These are phyloP conservation scores for Cutaneotrichosporon spelunceum DNA, from an alignment of 1,284 basidiomycete genomes.

Conservation along the genomic window DNA sequence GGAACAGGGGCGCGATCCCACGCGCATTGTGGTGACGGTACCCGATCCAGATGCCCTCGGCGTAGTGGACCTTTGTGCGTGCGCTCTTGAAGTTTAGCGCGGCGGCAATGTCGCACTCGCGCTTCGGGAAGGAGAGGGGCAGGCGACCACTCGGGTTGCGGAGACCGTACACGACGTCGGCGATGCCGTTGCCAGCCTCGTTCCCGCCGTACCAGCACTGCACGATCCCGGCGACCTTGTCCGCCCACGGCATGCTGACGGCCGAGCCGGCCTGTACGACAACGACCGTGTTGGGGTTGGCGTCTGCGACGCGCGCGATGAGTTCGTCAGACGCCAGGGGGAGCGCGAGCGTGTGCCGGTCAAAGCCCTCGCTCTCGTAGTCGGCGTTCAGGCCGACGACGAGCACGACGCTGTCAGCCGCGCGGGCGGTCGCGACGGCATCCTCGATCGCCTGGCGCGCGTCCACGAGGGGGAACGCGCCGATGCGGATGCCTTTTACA, in stretches of 20 bases:
- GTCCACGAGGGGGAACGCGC: constrained; percentile 56
- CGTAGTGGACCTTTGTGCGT: constrained; percentile 62
- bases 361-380: constrained; percentile 52
- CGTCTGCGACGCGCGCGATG: constrained; percentile 61
- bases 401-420: constrained; percentile 61
- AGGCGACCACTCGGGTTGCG: constrained; percentile 74
- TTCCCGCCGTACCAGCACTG: constrained; percentile 81
- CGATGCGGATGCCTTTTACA: constrained; percentile 38
- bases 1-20: constrained; percentile 64
- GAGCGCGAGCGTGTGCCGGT: constrained; percentile 49
- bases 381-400: constrained; percentile 63
- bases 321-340: constrained; percentile 60
- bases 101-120: constrained; percentile 67
- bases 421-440: constrained; percentile 61
- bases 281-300: constrained; percentile 69
- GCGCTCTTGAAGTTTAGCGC: constrained; percentile 63
- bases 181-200: constrained; percentile 73
- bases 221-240: constrained; percentile 62
- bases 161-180: constrained; percentile 71
- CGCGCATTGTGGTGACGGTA: constrained; percentile 72
- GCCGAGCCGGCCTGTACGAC: constrained; percentile 70
- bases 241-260: constrained; percentile 70
- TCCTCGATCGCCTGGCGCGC: constrained; percentile 58
- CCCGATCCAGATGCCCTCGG: constrained; percentile 54
- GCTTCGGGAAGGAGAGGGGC: constrained; percentile 70